These are phyloP conservation scores for Cercospora zeae-maydis DNA, from an alignment of 2,329 filamentous ascomycete genomes.

Conservation along the genomic window DNA sequence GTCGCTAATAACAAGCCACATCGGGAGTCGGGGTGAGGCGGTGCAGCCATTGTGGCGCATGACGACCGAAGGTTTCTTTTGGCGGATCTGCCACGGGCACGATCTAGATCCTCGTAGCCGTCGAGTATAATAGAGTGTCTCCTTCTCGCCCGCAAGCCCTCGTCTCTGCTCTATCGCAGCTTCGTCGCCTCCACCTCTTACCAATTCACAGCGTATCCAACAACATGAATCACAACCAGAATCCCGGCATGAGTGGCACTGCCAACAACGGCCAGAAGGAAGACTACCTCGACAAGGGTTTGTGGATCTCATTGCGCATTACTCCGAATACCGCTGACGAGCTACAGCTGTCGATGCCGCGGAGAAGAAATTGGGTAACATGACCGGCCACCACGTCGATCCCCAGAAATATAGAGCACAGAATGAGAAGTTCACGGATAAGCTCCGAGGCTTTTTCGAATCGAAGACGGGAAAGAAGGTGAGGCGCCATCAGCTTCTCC, in stretches of 20 bases:
- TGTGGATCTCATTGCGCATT: neutral
- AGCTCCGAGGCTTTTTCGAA: conserved; percentile 32
- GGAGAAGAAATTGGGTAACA: conserved; percentile 26
- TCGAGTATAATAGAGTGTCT: neutral
- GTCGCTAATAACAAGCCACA: neutral
- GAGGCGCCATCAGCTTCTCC: neutral
- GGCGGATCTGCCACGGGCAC: too few relatives aligned
- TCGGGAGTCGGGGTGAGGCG: neutral
- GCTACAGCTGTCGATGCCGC: conserved; percentile 22
- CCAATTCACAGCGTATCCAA: neutral
- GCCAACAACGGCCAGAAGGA: conserved; percentile 16
- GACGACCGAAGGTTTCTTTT: neutral
- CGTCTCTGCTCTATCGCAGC: neutral
- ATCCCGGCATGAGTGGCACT: neutral
- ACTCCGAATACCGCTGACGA: neutral
- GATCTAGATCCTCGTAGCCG: conserved; percentile 4
- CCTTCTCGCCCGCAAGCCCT: neutral
- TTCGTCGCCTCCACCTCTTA: neutral
- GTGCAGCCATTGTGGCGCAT: neutral
- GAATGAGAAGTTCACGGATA: conserved; percentile 38
- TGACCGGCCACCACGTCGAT: conserved; percentile 27
- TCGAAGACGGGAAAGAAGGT: conserved; percentile 36
- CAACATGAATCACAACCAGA: neutral
- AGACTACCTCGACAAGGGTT: conserved; percentile 34
- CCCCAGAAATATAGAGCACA: conserved; percentile 29